These are phyloP conservation scores for Xylaria sp. DNA, from an alignment of 2,329 filamentous ascomycete genomes.

Conservation along the genomic window DNA sequence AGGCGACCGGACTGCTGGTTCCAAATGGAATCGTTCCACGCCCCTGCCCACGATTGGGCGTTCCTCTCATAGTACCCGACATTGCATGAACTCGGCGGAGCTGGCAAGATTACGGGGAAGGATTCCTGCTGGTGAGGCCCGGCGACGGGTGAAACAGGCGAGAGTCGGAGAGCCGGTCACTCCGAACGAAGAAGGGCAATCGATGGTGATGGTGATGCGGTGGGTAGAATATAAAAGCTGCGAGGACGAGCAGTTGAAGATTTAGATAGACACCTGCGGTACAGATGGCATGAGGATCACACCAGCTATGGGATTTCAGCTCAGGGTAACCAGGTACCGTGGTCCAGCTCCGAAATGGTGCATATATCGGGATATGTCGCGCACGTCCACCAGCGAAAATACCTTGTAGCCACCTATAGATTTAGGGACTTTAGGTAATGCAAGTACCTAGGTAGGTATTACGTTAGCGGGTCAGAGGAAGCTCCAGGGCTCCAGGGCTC, in stretches of 20 bases:
- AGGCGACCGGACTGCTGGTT: slow-evolving; percentile 64
- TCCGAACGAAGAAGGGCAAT: too few species aligned
- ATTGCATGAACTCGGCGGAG: slow-evolving; percentile 47
- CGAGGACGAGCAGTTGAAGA: neutral
- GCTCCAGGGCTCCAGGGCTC: too few species aligned
- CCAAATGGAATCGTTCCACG: slow-evolving; percentile 61
- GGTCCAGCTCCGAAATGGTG: neutral
- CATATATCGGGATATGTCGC: slow-evolving; percentile 4
- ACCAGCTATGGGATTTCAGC: slow-evolving; percentile 7
- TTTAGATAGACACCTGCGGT: neutral
- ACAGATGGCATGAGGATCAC: slow-evolving; percentile 21
- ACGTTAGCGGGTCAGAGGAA: slow-evolving; percentile 14
- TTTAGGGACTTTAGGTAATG: too few species aligned
- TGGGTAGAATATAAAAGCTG: neutral
- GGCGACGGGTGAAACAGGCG: neutral
- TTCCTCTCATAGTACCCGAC: slow-evolving; percentile 71
- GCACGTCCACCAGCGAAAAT: neutral
- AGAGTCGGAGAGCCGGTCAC: too few species aligned
- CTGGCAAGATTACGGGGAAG: slow-evolving; percentile 26
- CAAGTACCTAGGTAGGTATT: neutral
- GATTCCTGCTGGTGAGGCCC: slow-evolving; percentile 20
- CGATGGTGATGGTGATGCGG: neutral
- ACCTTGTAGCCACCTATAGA: too few species aligned
- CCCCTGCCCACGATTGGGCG: slow-evolving; percentile 65
- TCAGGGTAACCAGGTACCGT: neutral